Base-by-base conservation (phyloP, 1,284 basidiomycete genomes). In the Puccinia coronata region DNA sequence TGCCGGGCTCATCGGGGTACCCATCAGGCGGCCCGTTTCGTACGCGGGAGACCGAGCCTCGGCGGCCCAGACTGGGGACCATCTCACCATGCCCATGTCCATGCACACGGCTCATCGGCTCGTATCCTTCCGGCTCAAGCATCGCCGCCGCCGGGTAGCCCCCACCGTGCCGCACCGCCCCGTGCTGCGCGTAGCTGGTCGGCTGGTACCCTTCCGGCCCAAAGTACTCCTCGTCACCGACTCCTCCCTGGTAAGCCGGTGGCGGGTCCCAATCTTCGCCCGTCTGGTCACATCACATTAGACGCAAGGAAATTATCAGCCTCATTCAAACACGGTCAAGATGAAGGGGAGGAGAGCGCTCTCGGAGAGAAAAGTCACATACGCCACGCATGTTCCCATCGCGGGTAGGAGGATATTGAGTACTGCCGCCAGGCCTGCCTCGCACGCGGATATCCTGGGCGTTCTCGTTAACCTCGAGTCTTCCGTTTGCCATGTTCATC, bases 231-330 rank as follows among this genome's bases (percentile, higher is more conserved):
- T 28, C 34, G 31, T 78, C 41, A 69, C 51, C 76, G n/a, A n/a
- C n/a, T 5, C 63, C 63, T 36, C 76, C 76, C 23, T 78, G 47
- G 49, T 78, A 78, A 55, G 76, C 76, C 36, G 76, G 76, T 9
- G 76, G 76, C 5, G 76, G 76, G 49, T 78, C 76, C 76, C 76
- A 78, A 57, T 78, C 43, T 78, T 78, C 76, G 16, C n/a, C 76
- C 20, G 51, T 36, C 76, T 78, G 41, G 0, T 49, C 51, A 12
- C 5, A 76, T 4, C 23, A 63, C 8, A 28, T 28, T 39, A 78
- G 31, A 14, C 41, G 36, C n/a, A 36, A 67, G n/a, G n/a, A n/a
- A n/a, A n/a, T n/a, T n/a, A n/a, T n/a, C n/a, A n/a, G n/a, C n/a
- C n/a, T n/a, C n/a, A n/a, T n/a, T n/a, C n/a, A n/a, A n/a, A n/a